Evolutionary conservation across 2,329 filamentous ascomycete species (phyloP), one percentile per base, ranked within the genome.

Genomic region (Pseudopithomyces chartarum): DNA sequence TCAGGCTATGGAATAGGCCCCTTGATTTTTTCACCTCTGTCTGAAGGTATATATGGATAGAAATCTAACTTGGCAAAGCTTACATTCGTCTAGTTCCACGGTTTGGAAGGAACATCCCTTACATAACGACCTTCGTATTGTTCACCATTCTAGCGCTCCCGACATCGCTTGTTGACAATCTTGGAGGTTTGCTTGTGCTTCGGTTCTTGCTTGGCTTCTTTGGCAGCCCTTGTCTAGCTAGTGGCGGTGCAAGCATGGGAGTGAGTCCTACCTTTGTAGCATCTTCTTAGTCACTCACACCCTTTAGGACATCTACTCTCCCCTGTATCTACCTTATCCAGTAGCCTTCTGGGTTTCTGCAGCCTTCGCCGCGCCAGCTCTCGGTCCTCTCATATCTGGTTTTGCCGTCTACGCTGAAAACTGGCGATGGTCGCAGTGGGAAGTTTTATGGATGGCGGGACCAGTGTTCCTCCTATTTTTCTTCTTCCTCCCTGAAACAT

Each of bases 361-460:
- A 2, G 81, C 82, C 0, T 84, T 70, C 38, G 65, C 68, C 48
- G 81, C 79, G 1, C 84, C 82, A 0, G 85, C 86, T 10, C 78
- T 89, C 0, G 87, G 87, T 0, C 86, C 87, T 3, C 73, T 89
- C 0, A 75, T 90, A 5, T 82, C 81, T 2, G 86, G 85, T 4
- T 90, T 85, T 69, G 79, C 52, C 8, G 58, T 61, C 4, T 54
- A 60, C 33, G 61, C 55, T 5, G 39, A 58, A 34, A 60, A 69
- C 34, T 90, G 86, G 86, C 79, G 85, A n/a, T 89, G 86, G 86
- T 83, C 84, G 0, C 76, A 86, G 11, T 87, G 84, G 79, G 85
- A 88, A 66, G 84, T 88, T 54, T 77, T 89, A 55, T 89, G 85
- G 85, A 79, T 84, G 17, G 79, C 85, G 0, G 81, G 78, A 0